These are phyloP conservation scores for Cenchrus purpureus DNA, from an alignment of 176 grass and related monocot genomes.

Conservation along the genomic window DNA sequence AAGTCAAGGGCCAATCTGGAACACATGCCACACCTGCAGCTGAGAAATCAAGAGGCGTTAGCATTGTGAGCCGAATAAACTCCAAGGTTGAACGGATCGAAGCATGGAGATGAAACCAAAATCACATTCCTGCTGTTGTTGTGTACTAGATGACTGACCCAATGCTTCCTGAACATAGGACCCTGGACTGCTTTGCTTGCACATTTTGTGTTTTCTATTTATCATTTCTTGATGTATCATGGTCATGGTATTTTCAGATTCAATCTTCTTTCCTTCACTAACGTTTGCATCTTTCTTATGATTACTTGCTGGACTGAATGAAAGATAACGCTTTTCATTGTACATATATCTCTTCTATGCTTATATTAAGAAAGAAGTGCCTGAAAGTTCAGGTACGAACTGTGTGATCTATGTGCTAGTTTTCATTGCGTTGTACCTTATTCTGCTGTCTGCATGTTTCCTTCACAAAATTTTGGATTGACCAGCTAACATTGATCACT, in stretches of 20 bases:
- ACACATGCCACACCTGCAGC: constrained; percentile 25
- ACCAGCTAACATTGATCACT: not conserved
- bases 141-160: constrained; percentile 56
- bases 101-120: constrained; percentile 82
- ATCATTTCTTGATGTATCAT: constrained; percentile 39
- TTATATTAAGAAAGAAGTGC: constrained; percentile 5
- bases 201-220: constrained; percentile 38
- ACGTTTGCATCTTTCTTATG: constrained; percentile 43
- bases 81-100: constrained; percentile 77
- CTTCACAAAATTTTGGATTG: not conserved
- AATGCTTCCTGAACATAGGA: constrained; percentile 50
- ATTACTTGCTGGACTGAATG: constrained; percentile 35
- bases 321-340: constrained; percentile 19
- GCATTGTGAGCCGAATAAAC: constrained; percentile 85
- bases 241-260: constrained; percentile 29
- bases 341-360: constrained; percentile 12
- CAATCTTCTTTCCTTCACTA: not conserved
- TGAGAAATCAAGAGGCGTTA: constrained; percentile 70
- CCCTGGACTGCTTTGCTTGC: constrained; percentile 29
- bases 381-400: not conserved
- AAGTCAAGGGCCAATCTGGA: constrained; percentile 59
- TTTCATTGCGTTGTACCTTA: not conserved
- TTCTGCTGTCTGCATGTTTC: not conserved
- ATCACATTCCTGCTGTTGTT: not conserved
- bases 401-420: not conserved